A percentile compares a stretch with the other conserved stretches of the same genome.
phyloP scores from a whole-genome alignment of 2,329 filamentous ascomycete genomes.

The Triangularia setosa region DNA sequence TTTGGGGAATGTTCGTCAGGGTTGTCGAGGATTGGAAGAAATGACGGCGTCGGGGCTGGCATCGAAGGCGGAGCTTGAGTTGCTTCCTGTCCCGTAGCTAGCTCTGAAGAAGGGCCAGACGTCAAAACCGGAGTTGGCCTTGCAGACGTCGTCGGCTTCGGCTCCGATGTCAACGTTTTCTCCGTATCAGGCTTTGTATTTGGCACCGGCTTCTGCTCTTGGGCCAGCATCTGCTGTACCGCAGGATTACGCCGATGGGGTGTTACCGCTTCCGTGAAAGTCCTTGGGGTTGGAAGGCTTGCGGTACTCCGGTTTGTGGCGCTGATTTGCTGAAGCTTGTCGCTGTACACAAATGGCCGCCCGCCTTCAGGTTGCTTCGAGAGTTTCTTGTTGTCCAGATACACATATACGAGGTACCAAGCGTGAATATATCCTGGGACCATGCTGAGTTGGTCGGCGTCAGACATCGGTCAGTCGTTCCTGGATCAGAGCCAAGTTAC shows the following conservation, averaged over 20 bases:
- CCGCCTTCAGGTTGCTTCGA: slow-evolving; percentile 30
- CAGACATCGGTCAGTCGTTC: neutral
- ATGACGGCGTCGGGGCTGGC: neutral
- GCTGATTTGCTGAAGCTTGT: slow-evolving; percentile 60
- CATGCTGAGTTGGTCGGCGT: neutral
- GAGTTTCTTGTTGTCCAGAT: neutral
- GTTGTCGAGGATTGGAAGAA: neutral
- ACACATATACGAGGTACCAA: neutral
- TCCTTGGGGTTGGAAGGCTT: slow-evolving; percentile 27
- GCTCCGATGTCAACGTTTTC: neutral
- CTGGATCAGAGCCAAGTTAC: neutral
- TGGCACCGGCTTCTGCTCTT: neutral
- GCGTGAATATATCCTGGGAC: neutral
- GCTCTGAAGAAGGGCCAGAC: neutral
- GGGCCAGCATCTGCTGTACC: neutral
- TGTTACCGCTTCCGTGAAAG: neutral
- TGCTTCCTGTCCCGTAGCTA: neutral
- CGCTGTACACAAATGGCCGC: slow-evolving; percentile 70
- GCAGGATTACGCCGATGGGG: neutral
- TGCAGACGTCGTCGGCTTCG: neutral
- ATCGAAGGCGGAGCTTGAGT: neutral
- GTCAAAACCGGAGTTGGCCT: neutral
- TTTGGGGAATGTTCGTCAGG: neutral
- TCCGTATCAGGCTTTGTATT: neutral
- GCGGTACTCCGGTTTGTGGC: slow-evolving; percentile 35